Evolutionary conservation across 306 rosid species (phyloP).

Genomic region (Begonia masoniana): DNA sequence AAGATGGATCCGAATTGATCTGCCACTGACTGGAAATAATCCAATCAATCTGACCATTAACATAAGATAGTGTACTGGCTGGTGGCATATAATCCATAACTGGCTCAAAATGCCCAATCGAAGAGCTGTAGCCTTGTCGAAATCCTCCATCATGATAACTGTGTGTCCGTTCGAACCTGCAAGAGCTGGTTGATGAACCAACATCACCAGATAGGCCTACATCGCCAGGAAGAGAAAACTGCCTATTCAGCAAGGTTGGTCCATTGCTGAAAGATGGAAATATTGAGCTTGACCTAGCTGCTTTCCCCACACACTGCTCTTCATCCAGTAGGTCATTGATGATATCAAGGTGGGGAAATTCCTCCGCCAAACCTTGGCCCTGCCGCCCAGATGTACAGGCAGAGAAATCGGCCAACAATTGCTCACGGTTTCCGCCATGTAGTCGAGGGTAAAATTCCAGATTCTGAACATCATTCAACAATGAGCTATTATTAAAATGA

Average conservation of each 20-base stretch:
- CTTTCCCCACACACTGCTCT: conserved; percentile 41
- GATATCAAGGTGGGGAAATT: conserved; percentile 93
- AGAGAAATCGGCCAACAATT: conserved; percentile 29
- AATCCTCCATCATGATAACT: conserved; percentile 66
- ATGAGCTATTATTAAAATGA: conserved; percentile 35
- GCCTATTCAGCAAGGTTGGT: conserved; percentile 46
- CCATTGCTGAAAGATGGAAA: conserved; percentile 33
- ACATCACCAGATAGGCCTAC: conserved; percentile 32
- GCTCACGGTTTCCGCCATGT: conserved; percentile 37
- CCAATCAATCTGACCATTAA: conserved; percentile 73
- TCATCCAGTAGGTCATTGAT: conserved; percentile 95
- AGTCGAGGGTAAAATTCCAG: conserved; percentile 39
- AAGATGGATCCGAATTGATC: conserved; percentile 41
- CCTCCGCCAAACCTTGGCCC: conserved; percentile 60
- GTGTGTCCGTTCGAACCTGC: conserved; percentile 75
- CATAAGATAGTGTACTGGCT: conserved; percentile 28
- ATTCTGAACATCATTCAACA: conserved; percentile 37
- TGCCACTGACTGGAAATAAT: conserved; percentile 67
- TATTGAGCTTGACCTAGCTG: conserved; percentile 20
- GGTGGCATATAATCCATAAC: conserved; percentile 43
- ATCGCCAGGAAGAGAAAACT: conserved; percentile 65
- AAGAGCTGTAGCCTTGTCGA: conserved; percentile 35
- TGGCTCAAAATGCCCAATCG: conserved; percentile 42
- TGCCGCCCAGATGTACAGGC: conserved; percentile 63
- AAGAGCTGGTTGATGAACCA: conserved; percentile 60